Base-by-base conservation (phyloP, 805 yeast genomes). In the Wickerhamomyces subpelliculosus region DNA sequence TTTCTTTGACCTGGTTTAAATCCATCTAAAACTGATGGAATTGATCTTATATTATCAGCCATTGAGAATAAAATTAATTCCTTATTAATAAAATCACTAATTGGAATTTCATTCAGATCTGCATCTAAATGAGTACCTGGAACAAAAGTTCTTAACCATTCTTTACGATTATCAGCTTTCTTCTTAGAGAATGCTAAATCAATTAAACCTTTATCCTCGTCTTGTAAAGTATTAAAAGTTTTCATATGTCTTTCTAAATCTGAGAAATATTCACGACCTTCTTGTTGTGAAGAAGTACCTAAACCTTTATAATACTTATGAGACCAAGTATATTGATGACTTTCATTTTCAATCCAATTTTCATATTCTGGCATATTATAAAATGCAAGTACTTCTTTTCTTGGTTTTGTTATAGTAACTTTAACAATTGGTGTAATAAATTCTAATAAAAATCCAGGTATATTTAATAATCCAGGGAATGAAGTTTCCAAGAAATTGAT, bases 221-320 rank as follows among this genome's bases (percentile, higher is more conserved):
- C 86, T 59, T 84, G 80, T 35, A 93, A 68, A 8, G 87, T 73
- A 57, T 85, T 88, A 59, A 93, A 93, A 22, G 73, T 72, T 56
- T 93, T 93, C 65, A 86, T 69, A 63, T 93, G 98, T 45, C 70
- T 79, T 49, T 84, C 96, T 24, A 93, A 68, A 45, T 84, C 83
- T 30, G 86, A 67, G 60, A 93, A 93, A 55, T 93, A 93, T 55
- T 85, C 93, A 48, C 93, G 77, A 44, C 84, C 85, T 61, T 93
- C 98, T 26, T 67, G 72, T 21, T 78, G 76, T 1, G 80, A 72
- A 1, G 97, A 90, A 4, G 98, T 88, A 78, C 98, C 98, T 72
- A 93, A 74, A 76, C 98, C 98, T 72, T 93, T 93, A 67, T 87
- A 93, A 68, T 93, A 93, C 73, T 93, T 93, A 52, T 85, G 94